phyloP scores from a whole-genome alignment of 2,329 filamentous ascomycete species.

The Geoglossum cookeanum region DNA sequence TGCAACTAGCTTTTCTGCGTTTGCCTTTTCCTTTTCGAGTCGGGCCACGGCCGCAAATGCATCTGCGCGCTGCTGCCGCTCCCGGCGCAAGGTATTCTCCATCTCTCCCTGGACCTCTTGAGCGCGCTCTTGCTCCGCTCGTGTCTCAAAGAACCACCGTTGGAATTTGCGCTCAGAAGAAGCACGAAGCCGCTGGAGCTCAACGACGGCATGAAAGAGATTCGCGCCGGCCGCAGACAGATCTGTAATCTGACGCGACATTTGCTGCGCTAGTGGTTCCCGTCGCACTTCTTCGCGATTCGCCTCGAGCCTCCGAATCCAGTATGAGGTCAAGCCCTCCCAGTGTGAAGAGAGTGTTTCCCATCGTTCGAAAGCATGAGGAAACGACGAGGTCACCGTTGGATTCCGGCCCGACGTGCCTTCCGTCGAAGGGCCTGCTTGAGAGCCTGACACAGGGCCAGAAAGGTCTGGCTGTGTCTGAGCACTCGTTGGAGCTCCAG shows the following conservation, averaged over 20 bases:
- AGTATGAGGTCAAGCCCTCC: conserved; percentile 94
- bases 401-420: conserved; percentile 17
- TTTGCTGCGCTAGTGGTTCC: conserved; percentile 68
- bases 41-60: conserved; percentile 46
- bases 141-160: conserved; percentile 93
- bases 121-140: conserved; percentile 67
- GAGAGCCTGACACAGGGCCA: neutral
- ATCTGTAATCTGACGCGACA: conserved; percentile 87
- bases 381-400: conserved; percentile 50
- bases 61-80: conserved; percentile 50
- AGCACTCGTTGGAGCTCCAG: conserved; percentile 1
- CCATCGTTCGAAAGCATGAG: conserved; percentile 95
- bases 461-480: neutral
- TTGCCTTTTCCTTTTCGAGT: conserved; percentile 38
- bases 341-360: conserved; percentile 92
- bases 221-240: conserved; percentile 95
- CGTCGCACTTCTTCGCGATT: conserved; percentile 70
- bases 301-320: conserved; percentile 82
- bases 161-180: conserved; percentile 97
- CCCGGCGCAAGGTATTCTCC: conserved; percentile 54
- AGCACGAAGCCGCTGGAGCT: conserved; percentile 79
- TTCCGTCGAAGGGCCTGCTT: conserved; percentile 2
- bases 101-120: conserved; percentile 68
- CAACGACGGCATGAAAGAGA: conserved; percentile 91
- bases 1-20: conserved; percentile 56